Evolutionary conservation across 1,139 yeast species (phyloP), one percentile per base, ranked within the genome.

Genomic region (Hyphopichia khmerensis): DNA sequence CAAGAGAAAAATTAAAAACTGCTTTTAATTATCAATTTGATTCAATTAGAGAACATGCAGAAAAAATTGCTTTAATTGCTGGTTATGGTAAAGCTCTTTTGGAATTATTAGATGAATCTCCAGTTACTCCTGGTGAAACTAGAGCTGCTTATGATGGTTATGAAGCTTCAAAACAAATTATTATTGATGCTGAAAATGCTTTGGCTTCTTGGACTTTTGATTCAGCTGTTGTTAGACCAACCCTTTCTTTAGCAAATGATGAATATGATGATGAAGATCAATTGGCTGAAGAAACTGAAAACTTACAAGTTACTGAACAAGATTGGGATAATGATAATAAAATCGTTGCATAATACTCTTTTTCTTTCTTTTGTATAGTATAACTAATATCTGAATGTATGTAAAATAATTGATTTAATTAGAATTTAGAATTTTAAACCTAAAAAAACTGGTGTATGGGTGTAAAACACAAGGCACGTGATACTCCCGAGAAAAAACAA

Each of bases 41-140:
- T 64, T 82, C 95, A 34, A 74, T 82, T 49, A 82, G 93, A 69
- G 95, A 87, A 67, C 81, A 81, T 59, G 82, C 93, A 54, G 95
- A 87, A 70, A 87, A 87, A 69, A 79, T 83, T 60, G 93, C 95
- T 47, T 75, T 87, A 56, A 85, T 87, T 69, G 93, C 95, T 50
- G 93, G 95, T 57, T 86, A 87, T 72, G 95, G 95, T 72, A 86
- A 87, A 70, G 95, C 93, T 32, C 68, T 87, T 49, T 75, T 87
- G 64, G 93, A 86, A 69, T 76, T 87, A 59, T 76, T 87, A 62
- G 95, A 87, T 62, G 95, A 86, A 62, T 72, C 87, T 49, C 88
- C 95, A 49, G 93, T 87, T 43, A 85, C 95, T 51, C 96, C 96
- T 45, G 96, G 96, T 72, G 95, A 87, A 71, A 82, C 90, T 46